phyloP scores from a whole-genome alignment of 2,329 filamentous ascomycete species.

The Diaporthe amygdali region DNA sequence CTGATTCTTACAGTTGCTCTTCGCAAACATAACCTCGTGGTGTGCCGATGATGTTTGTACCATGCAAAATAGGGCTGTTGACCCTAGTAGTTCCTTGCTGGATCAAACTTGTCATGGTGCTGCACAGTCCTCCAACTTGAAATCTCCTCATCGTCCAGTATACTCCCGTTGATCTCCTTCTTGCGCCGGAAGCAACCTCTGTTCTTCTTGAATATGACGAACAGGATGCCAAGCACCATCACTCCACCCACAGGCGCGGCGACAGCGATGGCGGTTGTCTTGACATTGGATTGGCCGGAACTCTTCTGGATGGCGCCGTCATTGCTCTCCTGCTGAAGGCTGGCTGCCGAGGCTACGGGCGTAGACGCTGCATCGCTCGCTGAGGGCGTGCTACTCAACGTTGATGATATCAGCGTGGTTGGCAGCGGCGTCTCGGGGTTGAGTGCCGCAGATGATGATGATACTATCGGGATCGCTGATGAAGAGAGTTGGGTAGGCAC shows the following conservation, averaged over 20 bases:
- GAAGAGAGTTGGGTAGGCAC: not conserved
- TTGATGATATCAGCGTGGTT: conserved; percentile 14
- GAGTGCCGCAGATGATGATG: not conserved
- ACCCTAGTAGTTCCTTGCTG: conserved; percentile 19
- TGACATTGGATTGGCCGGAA: not conserved
- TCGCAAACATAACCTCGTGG: not conserved
- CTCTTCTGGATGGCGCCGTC: not conserved
- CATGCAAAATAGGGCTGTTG: no score
- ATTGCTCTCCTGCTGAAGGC: not conserved
- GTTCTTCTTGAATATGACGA: conserved; percentile 21
- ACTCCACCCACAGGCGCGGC: conserved; percentile 20
- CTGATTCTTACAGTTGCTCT: not conserved
- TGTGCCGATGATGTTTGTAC: no score
- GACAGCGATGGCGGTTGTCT: conserved; percentile 22
- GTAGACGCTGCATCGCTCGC: not conserved
- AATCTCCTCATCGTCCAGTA: conserved; percentile 20
- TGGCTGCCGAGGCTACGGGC: not conserved
- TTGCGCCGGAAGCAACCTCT: conserved; percentile 16
- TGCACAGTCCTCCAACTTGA: not conserved
- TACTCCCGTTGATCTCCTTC: not conserved
- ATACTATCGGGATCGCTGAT: not conserved
- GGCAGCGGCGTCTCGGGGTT: not conserved
- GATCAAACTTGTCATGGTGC: conserved; percentile 23
- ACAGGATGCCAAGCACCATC: not conserved
- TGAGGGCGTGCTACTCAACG: not conserved